These are phyloP conservation scores for Biscogniauxia sp. DNA, from an alignment of 2,329 filamentous ascomycete genomes.

Conservation along the genomic window DNA sequence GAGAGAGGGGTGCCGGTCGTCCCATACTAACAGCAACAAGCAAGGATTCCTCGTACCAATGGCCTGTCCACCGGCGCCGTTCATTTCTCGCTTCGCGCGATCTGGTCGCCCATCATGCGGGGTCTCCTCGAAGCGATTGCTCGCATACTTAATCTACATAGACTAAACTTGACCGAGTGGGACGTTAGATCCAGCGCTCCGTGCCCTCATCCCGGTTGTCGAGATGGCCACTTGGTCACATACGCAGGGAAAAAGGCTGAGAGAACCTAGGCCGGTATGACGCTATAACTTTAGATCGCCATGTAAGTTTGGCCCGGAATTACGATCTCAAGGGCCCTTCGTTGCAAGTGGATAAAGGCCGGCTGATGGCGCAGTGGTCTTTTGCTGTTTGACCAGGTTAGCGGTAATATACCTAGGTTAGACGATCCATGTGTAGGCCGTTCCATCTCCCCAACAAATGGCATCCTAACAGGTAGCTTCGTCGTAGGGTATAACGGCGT, in stretches of 20 bases:
- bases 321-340: background rate
- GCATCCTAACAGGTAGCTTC: background rate
- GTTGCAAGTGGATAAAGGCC: background rate
- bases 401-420: background rate
- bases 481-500: background rate
- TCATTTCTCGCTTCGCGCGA: background rate
- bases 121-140: background rate
- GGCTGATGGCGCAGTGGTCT: background rate
- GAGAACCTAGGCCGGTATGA: slow-evolving; percentile 1
- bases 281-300: slow-evolving; percentile 1
- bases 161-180: background rate
- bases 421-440: background rate
- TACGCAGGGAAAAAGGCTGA: background rate
- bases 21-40: background rate
- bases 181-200: background rate
- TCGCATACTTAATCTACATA: background rate
- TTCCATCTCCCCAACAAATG: background rate
- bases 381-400: background rate
- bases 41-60: background rate
- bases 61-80: background rate
- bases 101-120: background rate
- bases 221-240: background rate
- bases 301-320: background rate
- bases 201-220: background rate
- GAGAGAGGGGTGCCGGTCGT: no score